phyloP scores from a whole-genome alignment of 2,329 filamentous ascomycete species.

The Penicillium sp. region DNA sequence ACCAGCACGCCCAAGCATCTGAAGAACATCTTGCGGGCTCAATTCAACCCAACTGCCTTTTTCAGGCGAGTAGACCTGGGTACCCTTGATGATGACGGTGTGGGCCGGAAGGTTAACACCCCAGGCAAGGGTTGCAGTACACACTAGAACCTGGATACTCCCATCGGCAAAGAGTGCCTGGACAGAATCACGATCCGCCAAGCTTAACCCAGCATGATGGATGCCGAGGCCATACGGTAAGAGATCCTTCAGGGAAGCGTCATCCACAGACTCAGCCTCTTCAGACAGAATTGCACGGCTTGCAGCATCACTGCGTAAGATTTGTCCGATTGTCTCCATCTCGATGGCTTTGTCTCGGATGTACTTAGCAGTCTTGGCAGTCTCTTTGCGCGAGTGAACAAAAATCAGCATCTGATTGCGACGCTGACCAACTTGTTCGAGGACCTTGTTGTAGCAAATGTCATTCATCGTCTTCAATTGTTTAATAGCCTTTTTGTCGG shows the following conservation, averaged over 20 bases:
- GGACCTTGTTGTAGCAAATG: conserved; percentile 93
- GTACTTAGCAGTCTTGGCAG: conserved; percentile 92
- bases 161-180: conserved; percentile 91
- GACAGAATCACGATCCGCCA: conserved; percentile 89
- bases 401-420: conserved; percentile 99
- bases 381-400: conserved; percentile 96
- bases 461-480: conserved; percentile 99
- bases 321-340: conserved; percentile 92
- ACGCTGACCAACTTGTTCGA: conserved; percentile 89
- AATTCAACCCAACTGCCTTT: conserved; percentile 98
- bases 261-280: conserved; percentile 73
- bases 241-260: conserved; percentile 85
- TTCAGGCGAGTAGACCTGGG: conserved; percentile 94
- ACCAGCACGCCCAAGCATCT: conserved; percentile 97
- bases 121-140: conserved; percentile 97
- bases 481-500: conserved; percentile 97
- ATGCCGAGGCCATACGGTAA: conserved; percentile 96
- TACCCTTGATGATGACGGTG: conserved; percentile 98
- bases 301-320: conserved; percentile 85
- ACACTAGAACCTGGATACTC: conserved; percentile 89
- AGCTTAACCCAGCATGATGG: conserved; percentile 94
- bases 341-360: conserved; percentile 97
- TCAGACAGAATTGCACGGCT: conserved; percentile 82
- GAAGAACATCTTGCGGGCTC: conserved; percentile 92
- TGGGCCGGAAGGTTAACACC: conserved; percentile 97